Percentiles rank a stretch among this genome's conserved stretches.
phyloP scores from a whole-genome alignment of 148 eudicot species.

The Silene latifolia region DNA sequence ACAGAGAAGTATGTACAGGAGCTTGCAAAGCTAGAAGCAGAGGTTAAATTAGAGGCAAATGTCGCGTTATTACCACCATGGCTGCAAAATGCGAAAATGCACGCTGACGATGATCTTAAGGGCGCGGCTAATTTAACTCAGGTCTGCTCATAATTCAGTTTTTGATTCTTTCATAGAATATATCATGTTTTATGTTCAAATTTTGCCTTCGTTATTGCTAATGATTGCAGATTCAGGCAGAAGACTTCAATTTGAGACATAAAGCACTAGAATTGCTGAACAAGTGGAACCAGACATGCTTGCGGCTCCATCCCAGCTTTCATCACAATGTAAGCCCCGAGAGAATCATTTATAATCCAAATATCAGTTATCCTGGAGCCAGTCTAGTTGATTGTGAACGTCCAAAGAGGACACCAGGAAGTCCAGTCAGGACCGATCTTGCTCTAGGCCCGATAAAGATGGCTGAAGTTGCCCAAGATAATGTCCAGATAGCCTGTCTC shows the following conservation, averaged over 20 bases:
- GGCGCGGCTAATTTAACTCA: conserved; percentile 31
- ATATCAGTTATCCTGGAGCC: conserved; percentile 25
- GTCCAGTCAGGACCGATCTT: conserved; percentile 87
- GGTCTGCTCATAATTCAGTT: conserved; percentile 28
- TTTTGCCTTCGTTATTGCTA: background rate
- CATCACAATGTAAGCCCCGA: conserved; percentile 42
- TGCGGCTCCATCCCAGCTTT: conserved; percentile 64
- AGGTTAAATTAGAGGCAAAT: conserved; percentile 35
- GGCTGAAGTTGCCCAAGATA: conserved; percentile 25
- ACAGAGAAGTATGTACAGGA: conserved; percentile 60
- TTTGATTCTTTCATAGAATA: background rate
- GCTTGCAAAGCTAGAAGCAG: conserved; percentile 42
- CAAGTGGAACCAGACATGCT: conserved; percentile 79
- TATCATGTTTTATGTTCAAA: no score
- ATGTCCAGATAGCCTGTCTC: background rate
- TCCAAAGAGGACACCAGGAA: conserved; percentile 41
- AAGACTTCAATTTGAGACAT: conserved; percentile 42
- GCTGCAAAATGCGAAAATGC: conserved; percentile 62
- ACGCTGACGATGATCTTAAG: conserved; percentile 21
- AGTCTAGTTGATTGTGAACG: conserved; percentile 20
- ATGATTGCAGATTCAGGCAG: conserved; percentile 49
- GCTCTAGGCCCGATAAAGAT: conserved; percentile 53
- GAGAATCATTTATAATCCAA: conserved; percentile 52
- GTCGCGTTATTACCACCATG: conserved; percentile 58
- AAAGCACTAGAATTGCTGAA: conserved; percentile 68